Conservation (phyloP, 495 filamentous ascomycete species). For the Podospora australis region DNA sequence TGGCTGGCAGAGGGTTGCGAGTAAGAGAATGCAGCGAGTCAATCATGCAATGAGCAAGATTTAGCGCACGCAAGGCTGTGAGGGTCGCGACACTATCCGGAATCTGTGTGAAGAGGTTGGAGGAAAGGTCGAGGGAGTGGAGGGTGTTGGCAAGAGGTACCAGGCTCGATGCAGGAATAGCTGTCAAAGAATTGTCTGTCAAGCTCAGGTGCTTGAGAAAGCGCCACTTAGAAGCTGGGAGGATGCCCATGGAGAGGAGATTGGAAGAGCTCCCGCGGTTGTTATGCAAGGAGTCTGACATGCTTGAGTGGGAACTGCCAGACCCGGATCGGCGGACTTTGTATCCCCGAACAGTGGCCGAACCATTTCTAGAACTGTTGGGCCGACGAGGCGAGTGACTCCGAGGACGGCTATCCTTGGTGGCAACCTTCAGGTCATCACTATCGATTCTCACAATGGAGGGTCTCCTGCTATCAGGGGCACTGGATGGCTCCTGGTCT, state of each 20-base stretch:
- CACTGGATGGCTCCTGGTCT: slow-evolving; percentile 27
- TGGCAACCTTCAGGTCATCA: slow-evolving; percentile 33
- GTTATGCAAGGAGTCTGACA: slow-evolving; percentile 61
- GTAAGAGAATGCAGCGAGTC: slow-evolving; percentile 84
- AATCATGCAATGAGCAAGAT: slow-evolving; percentile 95
- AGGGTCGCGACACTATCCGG: slow-evolving; percentile 81
- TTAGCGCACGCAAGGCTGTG: slow-evolving; percentile 76
- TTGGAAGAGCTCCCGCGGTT: slow-evolving; percentile 64
- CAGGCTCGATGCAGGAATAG: slow-evolving; percentile 65
- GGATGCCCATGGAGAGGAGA: slow-evolving; percentile 53
- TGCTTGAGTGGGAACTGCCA: slow-evolving; percentile 85
- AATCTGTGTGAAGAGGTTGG: slow-evolving; percentile 84
- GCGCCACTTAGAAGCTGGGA: slow-evolving; percentile 85
- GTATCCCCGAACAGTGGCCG: slow-evolving; percentile 54
- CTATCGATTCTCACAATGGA: slow-evolving; percentile 34
- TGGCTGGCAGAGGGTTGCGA: slow-evolving; percentile 82
- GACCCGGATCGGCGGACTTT: slow-evolving; percentile 81
- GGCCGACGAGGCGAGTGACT: slow-evolving; percentile 79
- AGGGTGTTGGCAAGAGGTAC: slow-evolving; percentile 77
- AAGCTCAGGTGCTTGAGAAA: slow-evolving; percentile 87
- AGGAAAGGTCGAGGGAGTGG: slow-evolving; percentile 84
- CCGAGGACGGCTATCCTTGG: slow-evolving; percentile 46
- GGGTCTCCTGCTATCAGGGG: slow-evolving; percentile 31
- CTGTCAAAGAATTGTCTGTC: slow-evolving; percentile 82
- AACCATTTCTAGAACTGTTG: slow-evolving; percentile 60